Evolutionary conservation across 2,329 filamentous ascomycete genomes (phyloP), one percentile per base, ranked within the genome.

Genomic region (Penicillium capsulatum): DNA sequence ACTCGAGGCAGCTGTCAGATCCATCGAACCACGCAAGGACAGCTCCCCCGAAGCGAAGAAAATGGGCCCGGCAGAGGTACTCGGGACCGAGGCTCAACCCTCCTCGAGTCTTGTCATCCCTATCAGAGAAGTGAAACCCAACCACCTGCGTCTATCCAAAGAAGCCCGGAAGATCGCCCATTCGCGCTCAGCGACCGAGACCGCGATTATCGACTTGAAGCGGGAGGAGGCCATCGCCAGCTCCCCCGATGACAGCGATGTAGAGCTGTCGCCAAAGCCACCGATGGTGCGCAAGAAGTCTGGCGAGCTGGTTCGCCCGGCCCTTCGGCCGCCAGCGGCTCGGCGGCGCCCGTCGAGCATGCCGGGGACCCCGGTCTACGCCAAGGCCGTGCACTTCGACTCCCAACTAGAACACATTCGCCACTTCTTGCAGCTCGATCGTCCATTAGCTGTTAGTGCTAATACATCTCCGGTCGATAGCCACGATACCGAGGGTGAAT

Each of bases 351-450:
- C 91, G 1, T 94, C 87, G 3, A 97, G 91, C 70, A 94, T 97
- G 87, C 92, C 92, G 7, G 92, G 92, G 38, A 98, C 92, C 0
- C 92, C 92, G 0, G 92, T 91, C 7, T 97, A 91, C 61, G 85
- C 84, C 53, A 98, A 98, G 66, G 89, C 86, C 9, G 92, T 98
- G n/a, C 92, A 98, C 67, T 98, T 98, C 61, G 92, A 97, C 67
- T 87, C 91, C 17, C 87, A 95, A 59, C 80, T 97, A 27, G 92
- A 97, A 68, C 91, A 97, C 55, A 91, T 97, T 27, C 81, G 92
- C 20, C 92, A 97, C 63, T 98, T 98, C 65, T 73, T 96, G 15
- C 88, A 96, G 61, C 83, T 96, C 5, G 92, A 98, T 60, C 81
- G 87, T 40, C 92, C 92, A 2, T 81, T 94, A n/a, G 92, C 92